Evolutionary conservation across 1,139 yeast species (phyloP).

Genomic region (Keqinozyma sinolaborantium): DNA sequence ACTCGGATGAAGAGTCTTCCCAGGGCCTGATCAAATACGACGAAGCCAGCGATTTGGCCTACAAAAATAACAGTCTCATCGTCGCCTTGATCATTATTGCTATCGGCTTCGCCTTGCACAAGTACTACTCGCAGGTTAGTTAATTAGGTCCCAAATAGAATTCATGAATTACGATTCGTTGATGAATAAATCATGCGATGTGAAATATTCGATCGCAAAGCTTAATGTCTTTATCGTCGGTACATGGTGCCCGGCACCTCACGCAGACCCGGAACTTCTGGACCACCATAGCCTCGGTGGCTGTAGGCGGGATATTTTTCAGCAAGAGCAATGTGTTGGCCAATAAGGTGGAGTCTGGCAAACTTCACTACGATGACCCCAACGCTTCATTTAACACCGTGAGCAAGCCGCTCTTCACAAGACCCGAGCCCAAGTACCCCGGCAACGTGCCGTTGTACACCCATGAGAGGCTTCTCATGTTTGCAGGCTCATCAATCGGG

Average conservation of each 20-base stretch:
- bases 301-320: slow-evolving; percentile 32
- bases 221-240: neutral
- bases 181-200: neutral
- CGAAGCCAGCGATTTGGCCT: neutral
- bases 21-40: neutral
- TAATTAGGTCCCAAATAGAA: neutral
- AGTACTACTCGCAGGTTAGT: neutral
- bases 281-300: slow-evolving; percentile 5
- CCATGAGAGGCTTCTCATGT: slow-evolving; percentile 62
- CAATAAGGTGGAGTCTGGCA: slow-evolving; percentile 54
- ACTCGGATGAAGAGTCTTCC: neutral
- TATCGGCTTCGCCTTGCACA: neutral
- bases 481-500: slow-evolving; percentile 76
- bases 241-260: neutral
- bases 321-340: slow-evolving; percentile 53
- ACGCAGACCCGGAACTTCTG: neutral
- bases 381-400: slow-evolving; percentile 28
- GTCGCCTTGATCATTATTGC: neutral
- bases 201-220: neutral
- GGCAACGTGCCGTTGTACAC: slow-evolving; percentile 77
- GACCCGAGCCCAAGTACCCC: slow-evolving; percentile 55
- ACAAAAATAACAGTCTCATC: neutral
- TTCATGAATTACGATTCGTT: neutral
- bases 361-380: slow-evolving; percentile 40
- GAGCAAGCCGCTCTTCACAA: slow-evolving; percentile 25